A percentile compares a stretch with the other conserved stretches of the same genome.
Conservation (phyloP, 495 filamentous ascomycete genomes). For the Trichoderma gamsii region DNA sequence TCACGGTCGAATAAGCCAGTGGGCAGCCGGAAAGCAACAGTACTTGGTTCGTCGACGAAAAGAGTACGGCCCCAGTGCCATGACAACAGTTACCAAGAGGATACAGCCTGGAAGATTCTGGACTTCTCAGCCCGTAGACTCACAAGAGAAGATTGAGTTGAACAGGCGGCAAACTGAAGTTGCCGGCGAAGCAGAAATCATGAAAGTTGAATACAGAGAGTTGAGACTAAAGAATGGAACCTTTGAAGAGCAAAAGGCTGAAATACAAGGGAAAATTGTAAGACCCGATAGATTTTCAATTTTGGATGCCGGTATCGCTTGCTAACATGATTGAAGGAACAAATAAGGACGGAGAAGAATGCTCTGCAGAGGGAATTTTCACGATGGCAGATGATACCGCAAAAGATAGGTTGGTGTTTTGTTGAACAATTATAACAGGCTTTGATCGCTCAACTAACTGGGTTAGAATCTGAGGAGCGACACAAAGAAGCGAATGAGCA, state of each 20-base stretch:
- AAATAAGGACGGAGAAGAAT: slow-evolving; percentile 32
- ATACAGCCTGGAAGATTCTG: slow-evolving; percentile 56
- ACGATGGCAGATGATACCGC: slow-evolving; percentile 60
- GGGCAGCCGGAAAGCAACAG: slow-evolving; percentile 53
- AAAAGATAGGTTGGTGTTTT: slow-evolving; percentile 53
- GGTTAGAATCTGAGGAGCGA: slow-evolving; percentile 47
- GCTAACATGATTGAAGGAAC: slow-evolving; percentile 30
- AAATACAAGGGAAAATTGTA: slow-evolving; percentile 28
- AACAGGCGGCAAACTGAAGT: slow-evolving; percentile 32
- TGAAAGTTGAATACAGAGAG: slow-evolving; percentile 31
- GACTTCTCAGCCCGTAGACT: slow-evolving; percentile 72
- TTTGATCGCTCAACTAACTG: neutral
- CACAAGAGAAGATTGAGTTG: slow-evolving; percentile 48
- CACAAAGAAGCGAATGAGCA: slow-evolving; percentile 39
- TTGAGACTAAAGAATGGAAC: slow-evolving; percentile 20
- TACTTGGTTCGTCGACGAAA: slow-evolving; percentile 57
- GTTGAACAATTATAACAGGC: neutral
- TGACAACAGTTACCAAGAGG: slow-evolving; percentile 54
- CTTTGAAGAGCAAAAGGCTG: slow-evolving; percentile 4
- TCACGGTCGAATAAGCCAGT: slow-evolving; percentile 44
- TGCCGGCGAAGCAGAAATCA: slow-evolving; percentile 30
- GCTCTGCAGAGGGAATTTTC: slow-evolving; percentile 56
- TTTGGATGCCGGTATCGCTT: neutral
- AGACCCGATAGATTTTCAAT: slow-evolving; percentile 17
- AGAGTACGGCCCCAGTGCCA: slow-evolving; percentile 67